These are phyloP conservation scores for Backusella psychrophila DNA, from an alignment of 192 early-diverging fungal genomes.

Conservation along the genomic window DNA sequence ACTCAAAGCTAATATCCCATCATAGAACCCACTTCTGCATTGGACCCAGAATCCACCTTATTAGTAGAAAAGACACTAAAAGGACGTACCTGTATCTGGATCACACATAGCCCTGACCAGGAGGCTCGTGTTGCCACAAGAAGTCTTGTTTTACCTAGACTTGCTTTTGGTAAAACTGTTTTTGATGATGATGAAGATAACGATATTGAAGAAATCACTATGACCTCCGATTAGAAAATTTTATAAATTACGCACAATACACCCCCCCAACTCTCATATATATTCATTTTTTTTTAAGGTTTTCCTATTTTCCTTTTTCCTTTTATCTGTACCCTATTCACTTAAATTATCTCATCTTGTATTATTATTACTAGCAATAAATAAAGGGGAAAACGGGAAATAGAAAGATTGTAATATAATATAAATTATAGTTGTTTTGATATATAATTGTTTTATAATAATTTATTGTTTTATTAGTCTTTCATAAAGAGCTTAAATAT, in stretches of 20 bases:
- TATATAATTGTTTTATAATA: not conserved
- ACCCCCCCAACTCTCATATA: not conserved
- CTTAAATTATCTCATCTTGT: not conserved
- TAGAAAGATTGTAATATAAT: not conserved
- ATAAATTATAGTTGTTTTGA: not conserved
- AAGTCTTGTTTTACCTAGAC: slow-evolving; percentile 12
- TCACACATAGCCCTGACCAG: slow-evolving; percentile 76
- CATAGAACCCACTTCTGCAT: slow-evolving; percentile 78
- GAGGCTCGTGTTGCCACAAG: slow-evolving; percentile 53
- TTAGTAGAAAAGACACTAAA: slow-evolving; percentile 75
- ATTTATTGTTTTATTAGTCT: not conserved
- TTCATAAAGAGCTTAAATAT: not conserved
- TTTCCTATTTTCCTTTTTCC: not conserved
- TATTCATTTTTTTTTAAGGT: not conserved
- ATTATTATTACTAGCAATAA: not conserved
- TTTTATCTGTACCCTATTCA: not conserved
- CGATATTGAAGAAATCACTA: not conserved
- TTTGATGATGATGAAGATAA: slow-evolving; percentile 5
- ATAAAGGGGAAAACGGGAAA: not conserved
- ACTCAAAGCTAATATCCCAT: not conserved
- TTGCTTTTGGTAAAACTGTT: not conserved
- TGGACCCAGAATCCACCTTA: slow-evolving; percentile 69
- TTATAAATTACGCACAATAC: not conserved
- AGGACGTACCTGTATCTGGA: slow-evolving; percentile 69
- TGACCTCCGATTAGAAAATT: not conserved